phyloP scores from a whole-genome alignment of 306 rosid species.

The Casuarina cunninghamiana region DNA sequence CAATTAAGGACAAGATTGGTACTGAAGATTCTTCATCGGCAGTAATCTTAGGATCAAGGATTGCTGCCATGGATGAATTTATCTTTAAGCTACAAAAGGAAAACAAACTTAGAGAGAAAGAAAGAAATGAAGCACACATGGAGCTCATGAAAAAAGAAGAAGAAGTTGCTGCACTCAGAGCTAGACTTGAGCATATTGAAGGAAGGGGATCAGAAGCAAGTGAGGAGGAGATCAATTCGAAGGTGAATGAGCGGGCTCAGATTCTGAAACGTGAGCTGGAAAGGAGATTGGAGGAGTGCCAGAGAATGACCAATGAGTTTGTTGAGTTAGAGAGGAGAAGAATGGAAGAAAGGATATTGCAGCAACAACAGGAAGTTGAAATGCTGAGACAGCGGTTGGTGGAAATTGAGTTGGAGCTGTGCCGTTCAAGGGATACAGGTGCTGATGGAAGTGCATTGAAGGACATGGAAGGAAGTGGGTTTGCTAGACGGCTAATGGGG shows the following conservation, averaged over 20 bases:
- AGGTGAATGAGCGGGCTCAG: conserved; percentile 70
- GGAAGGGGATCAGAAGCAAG: conserved; percentile 45
- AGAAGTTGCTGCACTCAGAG: conserved; percentile 67
- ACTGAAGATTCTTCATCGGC: conserved; percentile 76
- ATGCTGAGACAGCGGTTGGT: conserved; percentile 72
- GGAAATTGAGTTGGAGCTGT: conserved; percentile 78
- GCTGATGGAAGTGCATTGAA: conserved; percentile 35
- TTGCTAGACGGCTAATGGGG: conserved; percentile 64
- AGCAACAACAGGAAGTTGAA: conserved; percentile 94
- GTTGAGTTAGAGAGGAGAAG: conserved; percentile 88
- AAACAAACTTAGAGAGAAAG: conserved; percentile 78
- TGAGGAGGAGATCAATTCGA: conserved; percentile 80
- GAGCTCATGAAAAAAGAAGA: conserved; percentile 81
- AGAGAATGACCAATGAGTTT: conserved; percentile 81
- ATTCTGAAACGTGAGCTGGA: conserved; percentile 72
- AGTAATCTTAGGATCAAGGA: conserved; percentile 85
- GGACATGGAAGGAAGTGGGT: conserved; percentile 65
- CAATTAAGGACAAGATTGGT: conserved; percentile 57
- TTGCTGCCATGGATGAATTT: conserved; percentile 93
- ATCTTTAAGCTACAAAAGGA: conserved; percentile 88
- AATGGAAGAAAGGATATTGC: conserved; percentile 85
- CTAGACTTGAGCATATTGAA: conserved; percentile 53
- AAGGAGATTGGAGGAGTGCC: conserved; percentile 87
- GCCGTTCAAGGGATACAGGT: conserved; percentile 43
- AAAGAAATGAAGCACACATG: conserved; percentile 77